These are phyloP conservation scores for Sinapis alba DNA, from an alignment of 441 rosid genomes.

Conservation along the genomic window DNA sequence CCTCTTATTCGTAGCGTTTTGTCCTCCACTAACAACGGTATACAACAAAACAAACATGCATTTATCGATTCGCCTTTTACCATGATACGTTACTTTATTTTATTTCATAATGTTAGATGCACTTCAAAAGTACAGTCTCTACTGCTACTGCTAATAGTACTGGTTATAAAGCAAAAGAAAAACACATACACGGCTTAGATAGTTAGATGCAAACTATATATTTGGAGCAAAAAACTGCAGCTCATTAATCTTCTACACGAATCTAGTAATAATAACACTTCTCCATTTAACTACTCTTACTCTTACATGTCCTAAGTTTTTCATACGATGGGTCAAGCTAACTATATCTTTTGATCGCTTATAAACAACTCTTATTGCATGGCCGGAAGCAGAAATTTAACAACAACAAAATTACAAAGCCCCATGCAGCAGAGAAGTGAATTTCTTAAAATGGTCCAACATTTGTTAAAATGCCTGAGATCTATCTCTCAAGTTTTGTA, in stretches of 20 bases:
- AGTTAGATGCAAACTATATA: not conserved
- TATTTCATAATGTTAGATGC: not conserved
- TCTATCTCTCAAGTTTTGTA: not conserved
- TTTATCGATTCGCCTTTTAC: conserved; percentile 7
- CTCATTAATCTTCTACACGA: not conserved
- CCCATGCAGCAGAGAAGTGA: conserved; percentile 17
- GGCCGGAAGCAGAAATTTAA: not conserved
- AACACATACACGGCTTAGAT: not conserved
- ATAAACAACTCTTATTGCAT: not conserved
- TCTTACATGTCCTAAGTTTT: not conserved
- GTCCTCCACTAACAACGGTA: not conserved
- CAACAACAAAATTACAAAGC: not conserved
- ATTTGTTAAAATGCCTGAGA: conserved; percentile 5
- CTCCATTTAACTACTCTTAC: not conserved
- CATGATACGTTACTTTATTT: not conserved
- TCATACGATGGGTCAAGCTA: not conserved
- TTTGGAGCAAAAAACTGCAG: not conserved
- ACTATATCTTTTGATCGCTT: not conserved
- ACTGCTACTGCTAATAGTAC: not conserved
- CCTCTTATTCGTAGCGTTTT: conserved; percentile 18
- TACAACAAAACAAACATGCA: not conserved
- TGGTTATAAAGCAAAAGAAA: not conserved
- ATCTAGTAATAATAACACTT: conserved; percentile 1
- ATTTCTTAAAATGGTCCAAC: not conserved
- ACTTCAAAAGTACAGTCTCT: not conserved